These are phyloP conservation scores for Malus asiatica DNA, from an alignment of 306 rosid species.

Conservation along the genomic window DNA sequence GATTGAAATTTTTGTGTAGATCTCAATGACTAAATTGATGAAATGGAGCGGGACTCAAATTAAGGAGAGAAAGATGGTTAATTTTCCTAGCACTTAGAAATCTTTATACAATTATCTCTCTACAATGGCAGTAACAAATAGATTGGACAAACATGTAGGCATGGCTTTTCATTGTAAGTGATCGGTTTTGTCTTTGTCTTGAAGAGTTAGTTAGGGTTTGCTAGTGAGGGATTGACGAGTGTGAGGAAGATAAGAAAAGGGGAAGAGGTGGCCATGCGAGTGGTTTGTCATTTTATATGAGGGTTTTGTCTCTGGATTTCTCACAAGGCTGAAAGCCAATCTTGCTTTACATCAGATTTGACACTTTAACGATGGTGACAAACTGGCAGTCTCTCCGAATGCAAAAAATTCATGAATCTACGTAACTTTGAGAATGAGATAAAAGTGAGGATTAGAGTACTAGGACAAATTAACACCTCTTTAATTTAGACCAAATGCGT, in stretches of 20 bases:
- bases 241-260: not conserved
- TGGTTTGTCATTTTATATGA: constrained; percentile 1
- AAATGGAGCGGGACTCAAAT: not conserved
- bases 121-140: too few species aligned
- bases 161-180: not conserved
- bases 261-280: not conserved
- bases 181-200: not conserved
- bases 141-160: not conserved
- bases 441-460: too few species aligned
- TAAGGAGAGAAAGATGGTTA: not conserved
- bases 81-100: not conserved
- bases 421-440: too few species aligned
- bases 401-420: too few species aligned
- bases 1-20: not conserved
- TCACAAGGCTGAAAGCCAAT: not conserved
- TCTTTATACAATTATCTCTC: too few species aligned
- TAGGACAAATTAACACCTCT: too few species aligned
- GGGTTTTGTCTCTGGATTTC: not conserved
- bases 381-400: too few species aligned
- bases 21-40: not conserved
- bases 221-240: not conserved
- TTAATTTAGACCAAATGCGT: too few species aligned
- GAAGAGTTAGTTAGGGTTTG: constrained; percentile 15
- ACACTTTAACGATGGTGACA: not conserved
- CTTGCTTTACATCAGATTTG: not conserved